Percentiles rank a stretch among this genome's conserved stretches.
Evolutionary conservation across 169 alveolate species (phyloP).

Genomic region (Babesia microti): DNA sequence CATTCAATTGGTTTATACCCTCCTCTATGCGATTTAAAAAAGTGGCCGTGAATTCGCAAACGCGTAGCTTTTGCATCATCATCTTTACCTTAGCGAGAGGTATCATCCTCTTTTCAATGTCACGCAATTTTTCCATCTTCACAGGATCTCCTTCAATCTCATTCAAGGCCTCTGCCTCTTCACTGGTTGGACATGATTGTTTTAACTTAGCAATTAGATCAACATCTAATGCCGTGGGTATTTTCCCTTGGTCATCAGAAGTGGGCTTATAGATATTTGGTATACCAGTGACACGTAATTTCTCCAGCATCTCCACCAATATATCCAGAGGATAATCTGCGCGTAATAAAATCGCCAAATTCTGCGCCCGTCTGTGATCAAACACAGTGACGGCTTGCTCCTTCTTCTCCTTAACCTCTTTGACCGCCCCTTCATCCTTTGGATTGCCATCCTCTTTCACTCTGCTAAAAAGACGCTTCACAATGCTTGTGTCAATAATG

Average conservation of each 20-base stretch:
- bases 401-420: background rate
- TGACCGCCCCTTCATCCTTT: constrained; percentile 9
- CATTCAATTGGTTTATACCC: constrained; percentile 36
- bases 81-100: constrained; percentile 30
- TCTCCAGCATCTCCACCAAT: background rate
- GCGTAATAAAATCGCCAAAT: constrained; percentile 22
- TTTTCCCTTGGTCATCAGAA: background rate
- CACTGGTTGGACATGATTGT: constrained; percentile 6
- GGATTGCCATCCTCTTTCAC: constrained; percentile 23
- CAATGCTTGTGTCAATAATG: constrained; percentile 30
- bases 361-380: constrained; percentile 22
- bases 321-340: background rate
- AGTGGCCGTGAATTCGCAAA: constrained; percentile 37
- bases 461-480: constrained; percentile 24
- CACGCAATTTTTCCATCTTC: constrained; percentile 2
- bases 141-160: constrained; percentile 1
- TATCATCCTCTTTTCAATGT: constrained; percentile 39
- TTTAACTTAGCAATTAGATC: background rate
- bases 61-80: constrained; percentile 33
- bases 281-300: background rate
- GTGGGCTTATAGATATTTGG: background rate
- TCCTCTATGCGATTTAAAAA: constrained; percentile 32
- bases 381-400: constrained; percentile 10
- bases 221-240: background rate
- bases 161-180: constrained; percentile 2